Evolutionary conservation across 805 yeast species (phyloP).

Genomic region (Yamadazyma insecticola): DNA sequence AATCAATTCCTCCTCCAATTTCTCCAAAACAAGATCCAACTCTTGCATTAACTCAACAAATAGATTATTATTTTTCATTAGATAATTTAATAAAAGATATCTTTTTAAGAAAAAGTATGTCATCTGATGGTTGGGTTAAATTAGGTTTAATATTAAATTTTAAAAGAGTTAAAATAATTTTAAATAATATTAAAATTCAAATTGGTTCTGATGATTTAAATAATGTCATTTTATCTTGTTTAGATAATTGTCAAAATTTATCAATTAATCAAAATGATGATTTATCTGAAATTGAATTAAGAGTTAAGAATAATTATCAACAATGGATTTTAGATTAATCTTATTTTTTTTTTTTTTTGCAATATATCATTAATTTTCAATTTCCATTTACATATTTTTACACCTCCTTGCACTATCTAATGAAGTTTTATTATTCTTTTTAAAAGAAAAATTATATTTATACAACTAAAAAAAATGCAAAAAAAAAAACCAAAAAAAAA

Average conservation of each 20-base stretch:
- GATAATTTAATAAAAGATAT: conserved; percentile 86
- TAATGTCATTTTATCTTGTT: conserved; percentile 46
- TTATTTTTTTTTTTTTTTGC: too few species aligned
- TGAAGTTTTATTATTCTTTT: too few species aligned
- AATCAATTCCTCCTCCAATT: conserved; percentile 45
- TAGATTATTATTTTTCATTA: conserved; percentile 85
- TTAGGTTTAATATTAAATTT: conserved; percentile 60
- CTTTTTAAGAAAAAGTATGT: conserved; percentile 78
- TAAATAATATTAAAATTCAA: conserved; percentile 34
- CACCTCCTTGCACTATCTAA: too few species aligned
- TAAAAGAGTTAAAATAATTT: conserved; percentile 63
- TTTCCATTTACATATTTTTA: too few species aligned
- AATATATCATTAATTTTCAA: too few species aligned
- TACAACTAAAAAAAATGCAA: too few species aligned
- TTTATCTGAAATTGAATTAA: conserved; percentile 49
- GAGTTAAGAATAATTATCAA: conserved; percentile 54
- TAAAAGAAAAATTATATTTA: too few species aligned
- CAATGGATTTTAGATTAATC: conserved; percentile 64
- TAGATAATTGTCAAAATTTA: conserved; percentile 48
- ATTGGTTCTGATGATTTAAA: conserved; percentile 20
- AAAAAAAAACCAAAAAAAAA: too few species aligned
- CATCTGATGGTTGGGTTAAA: conserved; percentile 67
- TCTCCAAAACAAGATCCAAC: conserved; percentile 44
- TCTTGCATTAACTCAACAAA: conserved; percentile 51
- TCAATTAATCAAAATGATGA: conserved; percentile 35